A percentile compares a stretch with the other conserved stretches of the same genome.
These are phyloP conservation scores for Pelargonium myrrhifolium DNA, from an alignment of 441 rosid species.

Conservation along the genomic window DNA sequence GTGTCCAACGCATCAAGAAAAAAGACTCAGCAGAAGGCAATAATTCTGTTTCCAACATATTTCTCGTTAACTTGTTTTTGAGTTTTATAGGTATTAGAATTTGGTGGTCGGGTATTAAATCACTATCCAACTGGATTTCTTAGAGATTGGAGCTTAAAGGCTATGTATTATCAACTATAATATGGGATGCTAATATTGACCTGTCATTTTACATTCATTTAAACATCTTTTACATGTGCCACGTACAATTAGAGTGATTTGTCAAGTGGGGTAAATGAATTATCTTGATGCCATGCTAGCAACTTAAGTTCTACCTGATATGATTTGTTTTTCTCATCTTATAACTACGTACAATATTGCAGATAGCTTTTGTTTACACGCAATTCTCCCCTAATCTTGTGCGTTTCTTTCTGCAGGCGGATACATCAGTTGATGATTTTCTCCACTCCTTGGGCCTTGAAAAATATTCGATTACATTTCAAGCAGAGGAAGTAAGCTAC, in stretches of 20 bases:
- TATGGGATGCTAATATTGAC: neutral
- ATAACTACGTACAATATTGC: neutral
- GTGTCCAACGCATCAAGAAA: slow-evolving; percentile 40
- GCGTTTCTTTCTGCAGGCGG: slow-evolving; percentile 48
- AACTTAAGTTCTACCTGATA: neutral
- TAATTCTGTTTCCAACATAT: neutral
- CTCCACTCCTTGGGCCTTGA: slow-evolving; percentile 86
- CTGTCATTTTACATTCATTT: neutral
- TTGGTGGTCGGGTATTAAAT: neutral
- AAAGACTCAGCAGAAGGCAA: slow-evolving; percentile 63
- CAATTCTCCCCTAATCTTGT: slow-evolving; percentile 11
- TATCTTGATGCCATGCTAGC: neutral
- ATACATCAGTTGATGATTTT: slow-evolving; percentile 62
- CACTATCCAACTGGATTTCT: neutral
- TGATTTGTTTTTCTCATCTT: neutral
- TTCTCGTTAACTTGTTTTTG: no score
- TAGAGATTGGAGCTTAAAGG: neutral
- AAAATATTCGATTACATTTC: slow-evolving; percentile 76
- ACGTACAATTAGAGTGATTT: neutral
- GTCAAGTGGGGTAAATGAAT: neutral
- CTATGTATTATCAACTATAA: neutral
- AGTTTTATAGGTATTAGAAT: neutral
- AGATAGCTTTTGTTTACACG: neutral
- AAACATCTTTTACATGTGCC: neutral
- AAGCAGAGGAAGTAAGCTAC: slow-evolving; percentile 82